These are phyloP conservation scores for Pyrrhoderma noxium DNA, from an alignment of 1,284 basidiomycete genomes.

Conservation along the genomic window DNA sequence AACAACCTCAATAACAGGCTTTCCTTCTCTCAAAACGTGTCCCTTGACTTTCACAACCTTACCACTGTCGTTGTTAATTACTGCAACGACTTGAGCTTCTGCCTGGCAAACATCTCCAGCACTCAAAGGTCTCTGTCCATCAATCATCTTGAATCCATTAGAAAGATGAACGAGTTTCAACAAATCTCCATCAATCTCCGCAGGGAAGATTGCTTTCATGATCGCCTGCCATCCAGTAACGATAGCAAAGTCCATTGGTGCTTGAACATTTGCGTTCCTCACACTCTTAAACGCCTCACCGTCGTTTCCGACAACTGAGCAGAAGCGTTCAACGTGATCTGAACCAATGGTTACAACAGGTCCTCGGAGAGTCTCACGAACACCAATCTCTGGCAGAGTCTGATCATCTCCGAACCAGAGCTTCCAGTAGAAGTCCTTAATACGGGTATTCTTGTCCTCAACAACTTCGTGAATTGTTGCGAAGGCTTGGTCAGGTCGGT, in stretches of 20 bases:
- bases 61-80: slow-evolving; percentile 87
- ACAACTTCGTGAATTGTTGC: slow-evolving; percentile 92
- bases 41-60: slow-evolving; percentile 94
- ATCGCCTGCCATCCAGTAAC: slow-evolving; percentile 98
- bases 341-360: slow-evolving; percentile 79
- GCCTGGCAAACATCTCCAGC: slow-evolving; percentile 90
- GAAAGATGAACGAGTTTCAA: slow-evolving; percentile 95
- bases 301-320: slow-evolving; percentile 89
- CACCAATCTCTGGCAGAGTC: slow-evolving; percentile 63
- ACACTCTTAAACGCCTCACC: slow-evolving; percentile 83
- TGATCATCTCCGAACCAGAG: slow-evolving; percentile 90
- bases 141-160: slow-evolving; percentile 89
- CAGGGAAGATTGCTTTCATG: slow-evolving; percentile 96
- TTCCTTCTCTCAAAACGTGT: slow-evolving; percentile 66
- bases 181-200: slow-evolving; percentile 84
- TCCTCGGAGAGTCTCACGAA: slow-evolving; percentile 75
- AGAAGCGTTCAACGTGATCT: slow-evolving; percentile 80
- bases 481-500: slow-evolving; percentile 84
- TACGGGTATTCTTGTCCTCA: slow-evolving; percentile 79
- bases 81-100: slow-evolving; percentile 83
- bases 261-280: slow-evolving; percentile 64
- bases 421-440: slow-evolving; percentile 97
- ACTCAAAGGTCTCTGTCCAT: slow-evolving; percentile 68
- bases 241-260: slow-evolving; percentile 98
- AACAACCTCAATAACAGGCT: slow-evolving; percentile 86